These are phyloP conservation scores for Ceratocystis huliohia DNA, from an alignment of 2,329 filamentous ascomycete genomes.

Conservation along the genomic window DNA sequence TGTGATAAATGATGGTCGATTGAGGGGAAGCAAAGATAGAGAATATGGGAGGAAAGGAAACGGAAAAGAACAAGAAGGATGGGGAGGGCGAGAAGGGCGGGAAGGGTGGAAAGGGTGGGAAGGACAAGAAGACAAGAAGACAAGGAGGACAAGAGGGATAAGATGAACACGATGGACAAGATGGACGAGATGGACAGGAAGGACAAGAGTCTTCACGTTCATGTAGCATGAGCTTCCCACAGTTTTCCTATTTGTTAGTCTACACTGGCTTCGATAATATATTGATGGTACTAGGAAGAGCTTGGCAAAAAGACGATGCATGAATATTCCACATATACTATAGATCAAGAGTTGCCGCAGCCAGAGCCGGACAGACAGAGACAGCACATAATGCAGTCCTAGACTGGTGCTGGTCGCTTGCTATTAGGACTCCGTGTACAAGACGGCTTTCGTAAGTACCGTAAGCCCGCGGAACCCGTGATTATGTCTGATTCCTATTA, in stretches of 20 bases:
- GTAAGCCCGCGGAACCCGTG: not conserved
- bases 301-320: too few relatives aligned
- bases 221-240: not conserved
- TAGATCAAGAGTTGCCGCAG: not conserved
- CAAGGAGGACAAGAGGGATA: not conserved
- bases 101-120: not conserved
- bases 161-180: not conserved
- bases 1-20: not conserved
- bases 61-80: not conserved
- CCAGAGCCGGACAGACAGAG: not conserved
- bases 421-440: not conserved
- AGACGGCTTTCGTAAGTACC: not conserved
- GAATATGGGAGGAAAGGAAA: not conserved
- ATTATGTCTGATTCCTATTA: not conserved
- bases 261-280: not conserved
- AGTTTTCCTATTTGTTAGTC: not conserved
- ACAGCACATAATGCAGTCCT: not conserved
- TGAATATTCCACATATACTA: too few relatives aligned
- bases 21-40: not conserved
- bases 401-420: not conserved
- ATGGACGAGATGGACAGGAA: not conserved
- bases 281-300: too few relatives aligned
- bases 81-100: not conserved
- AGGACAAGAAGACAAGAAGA: not conserved
- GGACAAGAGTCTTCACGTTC: not conserved